Evolutionary conservation across 805 yeast genomes (phyloP).

Genomic region (Nakazawaea pomicola): DNA sequence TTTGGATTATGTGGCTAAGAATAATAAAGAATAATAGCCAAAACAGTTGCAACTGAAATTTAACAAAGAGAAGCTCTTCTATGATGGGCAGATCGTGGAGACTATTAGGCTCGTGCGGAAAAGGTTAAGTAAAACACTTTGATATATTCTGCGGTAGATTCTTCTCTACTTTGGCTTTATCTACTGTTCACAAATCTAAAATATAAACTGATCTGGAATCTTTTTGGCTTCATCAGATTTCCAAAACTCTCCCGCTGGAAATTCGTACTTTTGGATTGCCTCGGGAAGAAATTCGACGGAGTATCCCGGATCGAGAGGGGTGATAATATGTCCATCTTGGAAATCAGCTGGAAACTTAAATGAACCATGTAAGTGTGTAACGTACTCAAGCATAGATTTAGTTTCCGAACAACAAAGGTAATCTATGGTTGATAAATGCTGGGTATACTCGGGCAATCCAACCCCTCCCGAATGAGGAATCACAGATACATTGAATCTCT

Average conservation of each 20-base stretch:
- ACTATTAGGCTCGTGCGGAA: too few relatives aligned
- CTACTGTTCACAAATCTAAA: too few relatives aligned
- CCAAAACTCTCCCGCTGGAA: constrained; percentile 21
- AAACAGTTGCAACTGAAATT: too few relatives aligned
- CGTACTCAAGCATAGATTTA: constrained; percentile 19
- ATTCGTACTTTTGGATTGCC: constrained; percentile 17
- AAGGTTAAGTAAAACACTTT: too few relatives aligned
- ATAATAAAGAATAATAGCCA: too few relatives aligned
- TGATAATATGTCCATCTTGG: constrained; percentile 17
- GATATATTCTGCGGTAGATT: too few relatives aligned
- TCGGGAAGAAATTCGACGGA: constrained; percentile 16
- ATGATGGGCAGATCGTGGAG: too few relatives aligned
- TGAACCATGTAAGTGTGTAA: constrained; percentile 19
- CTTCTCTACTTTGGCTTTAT: too few relatives aligned
- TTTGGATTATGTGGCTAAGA: too few relatives aligned
- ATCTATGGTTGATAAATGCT: constrained; percentile 20
- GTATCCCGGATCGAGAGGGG: constrained; percentile 20
- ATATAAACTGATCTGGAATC: constrained; percentile 8
- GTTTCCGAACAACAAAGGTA: constrained; percentile 17
- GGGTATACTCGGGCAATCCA: constrained; percentile 21
- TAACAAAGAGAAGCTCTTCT: too few relatives aligned
- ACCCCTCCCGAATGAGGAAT: constrained; percentile 22
- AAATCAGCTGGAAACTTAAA: constrained; percentile 17
- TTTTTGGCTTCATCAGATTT: constrained; percentile 19
- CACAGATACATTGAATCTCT: constrained; percentile 18